A percentile compares a stretch with the other conserved stretches of the same genome.
Conservation (phyloP, 2,329 filamentous ascomycete species). For the Fusarium sp. region DNA sequence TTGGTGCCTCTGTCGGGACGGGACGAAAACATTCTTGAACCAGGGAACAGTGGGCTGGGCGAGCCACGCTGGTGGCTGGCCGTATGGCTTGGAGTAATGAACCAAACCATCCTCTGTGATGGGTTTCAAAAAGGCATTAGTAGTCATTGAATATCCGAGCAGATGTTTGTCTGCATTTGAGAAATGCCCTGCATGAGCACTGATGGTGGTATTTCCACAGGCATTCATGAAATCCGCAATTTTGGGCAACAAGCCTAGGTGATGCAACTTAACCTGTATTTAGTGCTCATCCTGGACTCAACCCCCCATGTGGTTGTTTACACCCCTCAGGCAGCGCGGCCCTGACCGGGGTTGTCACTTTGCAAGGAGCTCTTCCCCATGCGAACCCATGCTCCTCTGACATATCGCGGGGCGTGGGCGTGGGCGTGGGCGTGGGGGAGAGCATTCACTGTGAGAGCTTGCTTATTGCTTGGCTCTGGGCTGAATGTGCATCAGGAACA, state of each 20-base stretch:
- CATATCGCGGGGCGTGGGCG: slow-evolving; percentile 35
- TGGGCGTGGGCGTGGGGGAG: slow-evolving; percentile 30
- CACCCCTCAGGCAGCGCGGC: slow-evolving; percentile 22
- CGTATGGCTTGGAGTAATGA: background rate
- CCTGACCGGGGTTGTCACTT: slow-evolving; percentile 23
- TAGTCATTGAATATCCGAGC: background rate
- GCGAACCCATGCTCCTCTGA: slow-evolving; percentile 31
- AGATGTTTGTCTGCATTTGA: background rate
- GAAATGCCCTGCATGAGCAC: slow-evolving; percentile 12
- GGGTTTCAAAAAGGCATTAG: background rate
- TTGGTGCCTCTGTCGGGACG: slow-evolving; percentile 17
- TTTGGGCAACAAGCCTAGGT: background rate
- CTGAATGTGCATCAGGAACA: slow-evolving; percentile 1
- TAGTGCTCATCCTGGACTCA: slow-evolving; percentile 15
- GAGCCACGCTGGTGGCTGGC: background rate
- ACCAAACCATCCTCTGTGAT: background rate
- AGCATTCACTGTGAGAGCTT: slow-evolving; percentile 15
- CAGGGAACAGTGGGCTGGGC: slow-evolving; percentile 4
- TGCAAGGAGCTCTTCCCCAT: slow-evolving; percentile 34
- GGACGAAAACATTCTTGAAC: slow-evolving; percentile 5
- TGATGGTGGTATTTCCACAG: background rate
- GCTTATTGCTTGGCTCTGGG: slow-evolving; percentile 5
- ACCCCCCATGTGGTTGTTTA: slow-evolving; percentile 21
- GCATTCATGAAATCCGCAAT: background rate
- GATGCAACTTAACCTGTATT: slow-evolving; percentile 23